Percentiles rank a stretch among this genome's conserved stretches.
Conservation (phyloP, 2,329 filamentous ascomycete species). For the Sporothrix mexicana region DNA sequence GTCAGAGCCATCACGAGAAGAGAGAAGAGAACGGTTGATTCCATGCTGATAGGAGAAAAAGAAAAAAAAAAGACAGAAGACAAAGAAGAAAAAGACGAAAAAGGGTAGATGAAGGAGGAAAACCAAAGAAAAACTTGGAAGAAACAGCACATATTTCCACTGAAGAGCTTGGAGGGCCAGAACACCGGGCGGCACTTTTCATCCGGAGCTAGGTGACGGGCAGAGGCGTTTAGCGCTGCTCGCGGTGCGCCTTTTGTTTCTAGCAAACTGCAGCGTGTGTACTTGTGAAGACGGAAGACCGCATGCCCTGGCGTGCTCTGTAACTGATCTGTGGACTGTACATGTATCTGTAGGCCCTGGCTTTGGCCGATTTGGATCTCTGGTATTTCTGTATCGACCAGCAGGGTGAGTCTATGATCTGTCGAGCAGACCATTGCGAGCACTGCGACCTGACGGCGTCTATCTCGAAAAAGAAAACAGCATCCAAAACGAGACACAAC, state of each 20-base stretch:
- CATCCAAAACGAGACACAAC: neutral
- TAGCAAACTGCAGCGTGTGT: no score
- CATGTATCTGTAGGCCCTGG: neutral
- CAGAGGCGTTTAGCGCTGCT: neutral
- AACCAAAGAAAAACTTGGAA: neutral
- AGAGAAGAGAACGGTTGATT: neutral
- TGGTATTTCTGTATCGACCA: neutral
- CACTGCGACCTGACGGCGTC: neutral
- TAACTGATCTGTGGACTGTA: neutral
- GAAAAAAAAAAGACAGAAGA: neutral
- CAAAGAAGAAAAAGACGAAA: neutral
- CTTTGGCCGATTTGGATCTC: neutral
- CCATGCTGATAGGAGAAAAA: neutral
- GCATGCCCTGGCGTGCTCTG: neutral
- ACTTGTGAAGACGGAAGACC: no score
- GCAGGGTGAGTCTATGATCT: neutral
- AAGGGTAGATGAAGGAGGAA: neutral
- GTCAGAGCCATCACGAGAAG: neutral
- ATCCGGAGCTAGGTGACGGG: neutral
- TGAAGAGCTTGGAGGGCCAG: neutral
- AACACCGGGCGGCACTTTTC: neutral
- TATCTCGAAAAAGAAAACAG: neutral
- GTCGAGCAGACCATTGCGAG: neutral
- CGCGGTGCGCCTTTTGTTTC: neutral
- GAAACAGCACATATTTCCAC: no score